These are phyloP conservation scores for Thraustochytrium sp. DNA, from an alignment of 352 stramenopile species.

Conservation along the genomic window DNA sequence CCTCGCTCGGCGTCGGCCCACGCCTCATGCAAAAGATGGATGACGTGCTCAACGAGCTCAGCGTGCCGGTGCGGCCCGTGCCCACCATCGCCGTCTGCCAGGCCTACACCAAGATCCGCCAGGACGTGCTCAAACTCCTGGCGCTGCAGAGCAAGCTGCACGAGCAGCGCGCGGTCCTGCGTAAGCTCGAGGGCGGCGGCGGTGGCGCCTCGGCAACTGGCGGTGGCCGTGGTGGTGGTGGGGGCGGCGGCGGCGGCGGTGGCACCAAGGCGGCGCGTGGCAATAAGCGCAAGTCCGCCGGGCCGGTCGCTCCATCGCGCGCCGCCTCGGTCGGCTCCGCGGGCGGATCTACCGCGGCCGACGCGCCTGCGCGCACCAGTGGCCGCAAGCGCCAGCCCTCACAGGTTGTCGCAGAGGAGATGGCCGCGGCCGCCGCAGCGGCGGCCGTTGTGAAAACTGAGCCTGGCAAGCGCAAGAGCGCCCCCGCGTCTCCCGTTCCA, in stretches of 20 bases:
- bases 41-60: not conserved
- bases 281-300: not conserved
- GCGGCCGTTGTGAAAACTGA: not conserved
- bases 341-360: not conserved
- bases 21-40: conserved; percentile 6
- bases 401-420: not conserved
- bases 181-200: not conserved
- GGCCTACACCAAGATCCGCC: conserved; percentile 33
- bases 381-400: not conserved
- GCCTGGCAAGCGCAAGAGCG: not conserved
- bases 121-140: conserved; percentile 39
- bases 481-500: not conserved
- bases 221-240: no score
- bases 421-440: not conserved
- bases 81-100: conserved; percentile 8
- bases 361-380: not conserved
- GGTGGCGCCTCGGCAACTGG: no score
- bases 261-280: not conserved
- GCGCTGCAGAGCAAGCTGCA: conserved; percentile 26
- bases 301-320: not conserved
- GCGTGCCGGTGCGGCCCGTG: conserved; percentile 24
- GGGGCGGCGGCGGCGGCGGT: no score
- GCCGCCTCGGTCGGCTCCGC: no score
- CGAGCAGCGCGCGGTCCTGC: not conserved
- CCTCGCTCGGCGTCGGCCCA: not conserved